phyloP scores from a whole-genome alignment of 106 monocot species.

The Apostasia shenzhenica region DNA sequence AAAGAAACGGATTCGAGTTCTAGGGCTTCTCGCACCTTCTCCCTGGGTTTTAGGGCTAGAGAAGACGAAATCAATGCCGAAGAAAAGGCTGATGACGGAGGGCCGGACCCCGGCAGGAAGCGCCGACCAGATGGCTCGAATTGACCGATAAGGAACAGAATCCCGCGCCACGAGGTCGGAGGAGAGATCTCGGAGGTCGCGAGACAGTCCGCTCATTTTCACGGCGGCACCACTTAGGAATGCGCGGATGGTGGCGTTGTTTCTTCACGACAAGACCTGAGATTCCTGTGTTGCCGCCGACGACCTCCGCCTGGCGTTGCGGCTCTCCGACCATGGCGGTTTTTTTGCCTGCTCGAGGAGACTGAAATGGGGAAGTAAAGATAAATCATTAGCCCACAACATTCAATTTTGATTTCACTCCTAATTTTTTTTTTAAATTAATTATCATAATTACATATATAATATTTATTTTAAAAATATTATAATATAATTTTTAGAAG shows the following conservation, averaged over 20 bases:
- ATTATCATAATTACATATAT: too few species aligned
- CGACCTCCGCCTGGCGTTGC: neutral
- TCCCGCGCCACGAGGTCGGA: slow-evolving; percentile 21
- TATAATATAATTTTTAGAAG: too few species aligned
- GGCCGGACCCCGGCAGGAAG: slow-evolving; percentile 43
- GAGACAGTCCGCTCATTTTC: slow-evolving; percentile 17
- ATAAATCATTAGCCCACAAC: too few species aligned
- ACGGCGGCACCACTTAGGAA: slow-evolving; percentile 40
- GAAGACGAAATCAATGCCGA: slow-evolving; percentile 48
- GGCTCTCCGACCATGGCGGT: slow-evolving; percentile 6
- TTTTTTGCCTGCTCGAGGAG: too few species aligned
- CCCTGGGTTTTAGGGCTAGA: slow-evolving; percentile 53
- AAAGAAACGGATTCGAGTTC: neutral
- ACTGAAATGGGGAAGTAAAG: too few species aligned
- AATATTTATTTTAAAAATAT: too few species aligned
- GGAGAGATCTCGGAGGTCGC: slow-evolving; percentile 41
- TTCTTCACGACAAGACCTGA: slow-evolving; percentile 48
- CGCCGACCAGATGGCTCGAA: slow-evolving; percentile 59
- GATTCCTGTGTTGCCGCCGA: slow-evolving; percentile 4
- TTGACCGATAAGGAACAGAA: slow-evolving; percentile 37
- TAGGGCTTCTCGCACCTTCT: slow-evolving; percentile 34
- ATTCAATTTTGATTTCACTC: too few species aligned
- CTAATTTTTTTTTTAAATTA: too few species aligned
- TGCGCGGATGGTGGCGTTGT: slow-evolving; percentile 39
- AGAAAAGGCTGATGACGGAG: slow-evolving; percentile 39